Base-by-base conservation (phyloP, 208 protist species). In the Leishmania arabica region DNA sequence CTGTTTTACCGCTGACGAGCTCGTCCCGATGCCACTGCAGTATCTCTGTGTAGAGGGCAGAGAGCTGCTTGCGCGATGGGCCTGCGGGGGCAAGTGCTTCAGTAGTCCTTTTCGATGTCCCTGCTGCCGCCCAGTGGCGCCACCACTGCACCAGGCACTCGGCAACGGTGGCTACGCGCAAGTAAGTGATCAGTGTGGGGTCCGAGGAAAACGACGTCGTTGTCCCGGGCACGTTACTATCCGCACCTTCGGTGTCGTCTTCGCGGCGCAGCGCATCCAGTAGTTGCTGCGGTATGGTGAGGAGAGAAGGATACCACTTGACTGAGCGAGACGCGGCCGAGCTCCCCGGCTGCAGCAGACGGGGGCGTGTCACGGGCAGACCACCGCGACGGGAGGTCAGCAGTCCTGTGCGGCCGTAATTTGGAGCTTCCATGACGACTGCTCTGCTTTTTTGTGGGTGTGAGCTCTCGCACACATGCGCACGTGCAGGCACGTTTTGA, bases 351-450 rank as follows among this genome's bases (percentile, higher is more conserved):
- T 40, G 6, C 31, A 81, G 9, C 13, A 92, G 87, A 6, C 88
- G 87, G 31, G 80, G 68, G 31, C 75, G 81, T 13, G 75, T 76
- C 4, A 95, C 86, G 3, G 91, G 89, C 51, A 92, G 54, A 15
- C 90, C 92, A 24, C 83, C 75, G 2, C 87, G 79, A 2, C 70
- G 81, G 13, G 84, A 82, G 19, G 73, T 78, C 4, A 97, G 88
- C 24, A 93, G 83, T 0, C 94, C 94, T 9, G 91, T 96, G 68
- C 94, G 90, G 9, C 92, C 94, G 72, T 96, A 97, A 72, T 91
- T 88, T 8, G 91, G 90, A 42, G 70, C 49, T 64, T 97, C 89
- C 92, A 93, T 95, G 24, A 40, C 37, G 53, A 21, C 45, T 51
- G 11, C 69, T 6, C 42, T n/a, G 34, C 40, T 69, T 8, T 47